Conservation (phyloP, 2,329 filamentous ascomycete species). For the Fusarium domesticum region DNA sequence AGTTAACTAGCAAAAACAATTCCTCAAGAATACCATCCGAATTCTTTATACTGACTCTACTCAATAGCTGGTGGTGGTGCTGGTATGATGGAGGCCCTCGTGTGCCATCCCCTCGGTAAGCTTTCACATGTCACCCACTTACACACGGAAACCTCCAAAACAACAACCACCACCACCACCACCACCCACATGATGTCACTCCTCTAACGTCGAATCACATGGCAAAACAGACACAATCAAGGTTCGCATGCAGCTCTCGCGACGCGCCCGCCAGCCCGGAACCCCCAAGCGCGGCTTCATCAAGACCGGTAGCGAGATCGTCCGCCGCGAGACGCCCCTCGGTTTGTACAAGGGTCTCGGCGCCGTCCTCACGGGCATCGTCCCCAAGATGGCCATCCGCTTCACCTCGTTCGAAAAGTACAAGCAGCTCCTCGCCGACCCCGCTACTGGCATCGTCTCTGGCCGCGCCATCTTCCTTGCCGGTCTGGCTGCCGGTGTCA, state of each 20-base stretch:
- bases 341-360: slow-evolving; percentile 98
- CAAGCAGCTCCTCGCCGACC: slow-evolving; percentile 75
- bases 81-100: slow-evolving; percentile 98
- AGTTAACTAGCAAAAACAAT: slow-evolving; percentile 27
- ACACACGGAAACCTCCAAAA: background rate
- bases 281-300: slow-evolving; percentile 86
- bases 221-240: slow-evolving; percentile 80
- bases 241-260: slow-evolving; percentile 97
- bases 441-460: slow-evolving; percentile 63
- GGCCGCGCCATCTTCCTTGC: slow-evolving; percentile 69
- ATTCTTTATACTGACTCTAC: slow-evolving; percentile 11
- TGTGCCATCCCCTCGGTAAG: slow-evolving; percentile 87
- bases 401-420: slow-evolving; percentile 98
- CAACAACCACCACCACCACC: slow-evolving; percentile 5
- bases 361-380: slow-evolving; percentile 90
- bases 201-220: too few species aligned
- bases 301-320: slow-evolving; percentile 79
- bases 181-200: slow-evolving; percentile 1
- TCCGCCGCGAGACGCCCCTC: slow-evolving; percentile 84
- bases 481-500: slow-evolving; percentile 88
- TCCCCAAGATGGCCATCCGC: slow-evolving; percentile 98
- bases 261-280: slow-evolving; percentile 77
- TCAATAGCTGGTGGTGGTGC: slow-evolving; percentile 83
- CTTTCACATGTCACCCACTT: slow-evolving; percentile 6
- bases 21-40: background rate